Evolutionary conservation across 179 eudicot species (phyloP).

Genomic region (Actinidia arguta): DNA sequence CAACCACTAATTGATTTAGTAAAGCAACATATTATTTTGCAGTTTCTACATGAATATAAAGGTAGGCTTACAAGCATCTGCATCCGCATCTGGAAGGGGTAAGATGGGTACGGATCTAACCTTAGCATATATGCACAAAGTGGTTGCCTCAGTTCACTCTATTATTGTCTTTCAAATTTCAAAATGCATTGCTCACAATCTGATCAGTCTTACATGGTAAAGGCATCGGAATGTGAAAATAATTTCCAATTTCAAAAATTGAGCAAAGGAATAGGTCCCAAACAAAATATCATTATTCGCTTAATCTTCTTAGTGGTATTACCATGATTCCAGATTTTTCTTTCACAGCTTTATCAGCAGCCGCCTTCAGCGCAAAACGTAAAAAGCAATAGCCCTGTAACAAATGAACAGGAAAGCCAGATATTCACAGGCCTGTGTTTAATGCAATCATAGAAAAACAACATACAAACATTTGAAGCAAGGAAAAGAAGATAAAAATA

Average conservation of each 20-base stretch:
- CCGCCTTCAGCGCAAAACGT: slow-evolving; percentile 61
- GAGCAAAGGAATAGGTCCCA: not conserved
- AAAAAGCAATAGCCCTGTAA: slow-evolving; percentile 71
- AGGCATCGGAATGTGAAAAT: not conserved
- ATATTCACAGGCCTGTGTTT: not conserved
- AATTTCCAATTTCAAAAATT: not conserved
- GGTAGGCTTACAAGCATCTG: too few relatives aligned
- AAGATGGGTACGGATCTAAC: too few relatives aligned
- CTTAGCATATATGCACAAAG: too few relatives aligned
- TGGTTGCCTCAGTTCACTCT: too few relatives aligned
- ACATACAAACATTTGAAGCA: not conserved
- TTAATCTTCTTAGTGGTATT: slow-evolving; percentile 17
- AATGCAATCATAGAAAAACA: not conserved
- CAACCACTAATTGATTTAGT: too few relatives aligned
- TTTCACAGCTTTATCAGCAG: slow-evolving; percentile 66
- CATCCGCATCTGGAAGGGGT: too few relatives aligned
- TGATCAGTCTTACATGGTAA: not conserved
- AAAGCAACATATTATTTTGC: too few relatives aligned
- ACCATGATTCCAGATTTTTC: slow-evolving; percentile 65
- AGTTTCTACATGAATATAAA: too few relatives aligned
- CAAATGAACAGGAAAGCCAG: slow-evolving; percentile 3
- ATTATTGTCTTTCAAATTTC: not conserved
- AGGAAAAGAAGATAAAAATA: slow-evolving; percentile 9
- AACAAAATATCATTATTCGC: not conserved
- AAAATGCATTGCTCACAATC: not conserved